Evolutionary conservation across 495 filamentous ascomycete genomes (phyloP), one percentile per base, ranked within the genome.

Genomic region (Podospora didyma): DNA sequence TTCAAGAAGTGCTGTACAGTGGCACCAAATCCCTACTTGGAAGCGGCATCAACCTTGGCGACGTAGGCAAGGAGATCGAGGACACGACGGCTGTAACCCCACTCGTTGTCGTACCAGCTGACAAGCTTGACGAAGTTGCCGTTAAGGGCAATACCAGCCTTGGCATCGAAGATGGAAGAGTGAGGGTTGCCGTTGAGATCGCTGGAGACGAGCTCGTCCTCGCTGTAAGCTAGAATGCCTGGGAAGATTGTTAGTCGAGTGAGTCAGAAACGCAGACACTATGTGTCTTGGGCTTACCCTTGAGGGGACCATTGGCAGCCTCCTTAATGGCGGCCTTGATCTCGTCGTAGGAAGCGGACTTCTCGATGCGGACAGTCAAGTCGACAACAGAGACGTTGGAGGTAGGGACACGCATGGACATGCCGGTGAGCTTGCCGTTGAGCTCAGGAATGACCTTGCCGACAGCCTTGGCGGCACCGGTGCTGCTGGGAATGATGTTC

Each of bases 401-500:
- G 69, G 94, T 97, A 53, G 94, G 94, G 46, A 98, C 93, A 87
- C 94, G 94, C 89, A 98, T 92, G 66, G 95, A 80, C 94, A 98
- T 96, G 77, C 94, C 94, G 63, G 94, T 98, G 62, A 98, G 90
- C 88, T 98, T 98, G 84, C 94, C 94, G 79, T 98, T 97, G 58
- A 98, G 83, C 55, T 82, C 75, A 54, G 94, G 94, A 67, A 98
- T 97, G 78, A 98, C 94, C 86, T 98, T 98, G 79, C 94, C 94
- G 79, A 98, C 94, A 72, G 94, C 94, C 89, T 98, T 98, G 70
- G 94, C 94, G 74, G 94, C 94, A 86, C 94, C 94, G 61, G 94
- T 98, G 84, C 91, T 96, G 85, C 86, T 90, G 74, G 94, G 94
- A 70, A 98, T 98, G 85, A 98, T 98, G 86, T 98, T 98, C 83